phyloP scores from a whole-genome alignment of 805 yeast genomes.

The Candida tammaniensis region DNA sequence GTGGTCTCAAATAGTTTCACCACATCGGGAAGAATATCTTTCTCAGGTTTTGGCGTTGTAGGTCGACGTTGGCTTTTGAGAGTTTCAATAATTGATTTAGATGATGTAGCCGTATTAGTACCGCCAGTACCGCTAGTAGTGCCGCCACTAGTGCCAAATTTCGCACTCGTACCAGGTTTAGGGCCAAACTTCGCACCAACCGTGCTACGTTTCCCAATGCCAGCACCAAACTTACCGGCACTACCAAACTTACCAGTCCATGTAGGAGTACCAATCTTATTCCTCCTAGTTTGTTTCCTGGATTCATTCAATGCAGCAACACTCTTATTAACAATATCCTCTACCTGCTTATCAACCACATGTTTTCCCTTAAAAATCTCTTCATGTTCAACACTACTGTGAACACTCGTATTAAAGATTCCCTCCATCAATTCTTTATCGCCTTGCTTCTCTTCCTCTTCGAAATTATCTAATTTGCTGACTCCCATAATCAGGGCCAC shows the following conservation, averaged over 20 bases:
- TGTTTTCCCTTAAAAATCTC: constrained; percentile 55
- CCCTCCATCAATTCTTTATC: constrained; percentile 74
- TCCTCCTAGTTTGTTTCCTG: constrained; percentile 45
- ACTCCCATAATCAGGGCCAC: constrained; percentile 71
- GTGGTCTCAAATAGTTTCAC: neutral
- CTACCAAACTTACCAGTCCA: constrained; percentile 94
- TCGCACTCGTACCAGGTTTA: constrained; percentile 10
- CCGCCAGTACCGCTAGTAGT: neutral
- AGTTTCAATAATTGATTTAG: neutral
- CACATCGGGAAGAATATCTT: constrained; percentile 7
- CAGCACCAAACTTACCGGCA: constrained; percentile 57
- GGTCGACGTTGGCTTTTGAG: neutral
- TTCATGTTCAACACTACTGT: constrained; percentile 76
- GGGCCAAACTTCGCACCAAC: constrained; percentile 21
- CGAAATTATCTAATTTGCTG: constrained; percentile 63
- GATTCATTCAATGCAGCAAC: constrained; percentile 60
- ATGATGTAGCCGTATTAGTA: too few relatives aligned
- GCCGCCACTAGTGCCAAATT: constrained; percentile 36
- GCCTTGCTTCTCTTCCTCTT: constrained; percentile 40
- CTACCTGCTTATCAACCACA: constrained; percentile 63
- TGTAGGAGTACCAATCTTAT: constrained; percentile 76
- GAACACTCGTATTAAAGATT: constrained; percentile 60
- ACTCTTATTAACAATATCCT: constrained; percentile 51
- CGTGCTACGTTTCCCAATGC: neutral
- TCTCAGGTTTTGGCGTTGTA: neutral